A percentile compares a stretch with the other conserved stretches of the same genome.
These are phyloP conservation scores for Penicillium goetzii DNA, from an alignment of 495 filamentous ascomycete genomes.

Conservation along the genomic window DNA sequence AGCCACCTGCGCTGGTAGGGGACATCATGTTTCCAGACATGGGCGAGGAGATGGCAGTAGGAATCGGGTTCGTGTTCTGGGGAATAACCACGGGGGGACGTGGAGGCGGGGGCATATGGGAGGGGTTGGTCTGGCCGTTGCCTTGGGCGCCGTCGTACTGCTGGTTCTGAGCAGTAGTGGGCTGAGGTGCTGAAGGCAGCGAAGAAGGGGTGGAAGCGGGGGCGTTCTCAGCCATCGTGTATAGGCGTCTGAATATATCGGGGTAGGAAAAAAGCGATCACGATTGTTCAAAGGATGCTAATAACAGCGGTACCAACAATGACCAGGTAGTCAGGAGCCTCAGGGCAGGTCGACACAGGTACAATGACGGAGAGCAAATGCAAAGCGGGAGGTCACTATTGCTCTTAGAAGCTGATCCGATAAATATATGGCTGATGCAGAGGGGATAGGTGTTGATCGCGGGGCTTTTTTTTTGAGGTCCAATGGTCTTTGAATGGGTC, in stretches of 20 bases:
- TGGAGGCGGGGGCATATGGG: constrained; percentile 93
- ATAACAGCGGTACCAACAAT: neutral
- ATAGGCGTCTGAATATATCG: neutral
- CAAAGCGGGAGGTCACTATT: neutral
- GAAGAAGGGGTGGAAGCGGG: constrained; percentile 55
- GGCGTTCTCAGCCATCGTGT: constrained; percentile 70
- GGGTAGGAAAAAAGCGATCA: neutral
- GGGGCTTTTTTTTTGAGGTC: neutral
- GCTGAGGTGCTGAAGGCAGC: constrained; percentile 67
- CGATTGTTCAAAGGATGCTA: neutral
- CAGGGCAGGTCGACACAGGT: constrained; percentile 5
- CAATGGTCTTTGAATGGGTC: constrained; percentile 8
- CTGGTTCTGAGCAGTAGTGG: constrained; percentile 70
- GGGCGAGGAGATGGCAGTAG: constrained; percentile 87
- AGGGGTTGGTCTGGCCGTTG: constrained; percentile 61
- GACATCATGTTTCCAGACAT: constrained; percentile 82
- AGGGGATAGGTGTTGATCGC: constrained; percentile 3
- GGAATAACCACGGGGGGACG: constrained; percentile 88
- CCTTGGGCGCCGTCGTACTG: constrained; percentile 67
- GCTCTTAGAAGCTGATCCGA: neutral
- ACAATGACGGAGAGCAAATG: neutral
- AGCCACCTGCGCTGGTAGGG: constrained; percentile 75
- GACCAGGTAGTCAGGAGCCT: neutral
- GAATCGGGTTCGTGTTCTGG: constrained; percentile 95
- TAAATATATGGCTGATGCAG: neutral